phyloP scores from a whole-genome alignment of 1,139 yeast species.

The Yamadazyma oceani region DNA sequence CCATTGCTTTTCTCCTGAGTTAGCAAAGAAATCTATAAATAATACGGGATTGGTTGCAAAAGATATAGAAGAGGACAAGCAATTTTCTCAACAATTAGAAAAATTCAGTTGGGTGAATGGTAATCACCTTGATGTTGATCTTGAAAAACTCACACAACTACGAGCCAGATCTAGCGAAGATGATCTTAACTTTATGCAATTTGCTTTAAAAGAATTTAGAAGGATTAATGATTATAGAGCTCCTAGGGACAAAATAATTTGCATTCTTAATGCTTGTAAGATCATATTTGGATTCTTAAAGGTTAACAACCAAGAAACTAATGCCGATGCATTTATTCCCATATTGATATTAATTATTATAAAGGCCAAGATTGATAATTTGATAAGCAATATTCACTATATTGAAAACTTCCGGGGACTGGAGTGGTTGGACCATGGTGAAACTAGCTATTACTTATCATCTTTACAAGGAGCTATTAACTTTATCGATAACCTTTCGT shows the following conservation, averaged over 20 bases:
- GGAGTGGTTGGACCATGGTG: conserved; percentile 73
- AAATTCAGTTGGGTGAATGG: conserved; percentile 77
- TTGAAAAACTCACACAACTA: conserved; percentile 25
- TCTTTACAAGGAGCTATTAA: conserved; percentile 84
- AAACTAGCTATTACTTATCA: conserved; percentile 82
- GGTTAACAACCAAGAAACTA: conserved; percentile 66
- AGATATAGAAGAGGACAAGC: conserved; percentile 64
- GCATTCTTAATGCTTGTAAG: conserved; percentile 88
- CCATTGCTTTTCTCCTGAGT: conserved; percentile 79
- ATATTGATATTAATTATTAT: conserved; percentile 76
- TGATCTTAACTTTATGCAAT: conserved; percentile 58
- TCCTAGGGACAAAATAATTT: conserved; percentile 91
- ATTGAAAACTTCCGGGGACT: conserved; percentile 80
- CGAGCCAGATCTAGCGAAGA: conserved; percentile 17
- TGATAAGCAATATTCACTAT: conserved; percentile 78
- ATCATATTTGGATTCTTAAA: conserved; percentile 85
- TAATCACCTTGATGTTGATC: conserved; percentile 75
- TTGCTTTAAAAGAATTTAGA: conserved; percentile 70
- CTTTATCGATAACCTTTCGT: conserved; percentile 63
- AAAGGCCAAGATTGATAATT: conserved; percentile 59
- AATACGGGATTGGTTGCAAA: conserved; percentile 27
- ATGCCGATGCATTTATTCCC: conserved; percentile 94
- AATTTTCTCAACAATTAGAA: conserved; percentile 55
- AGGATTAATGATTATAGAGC: conserved; percentile 85
- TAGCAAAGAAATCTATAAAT: conserved; percentile 33